Evolutionary conservation across 2,329 filamentous ascomycete genomes (phyloP), one percentile per base, ranked within the genome.

Genomic region (Emergomyces africanus): DNA sequence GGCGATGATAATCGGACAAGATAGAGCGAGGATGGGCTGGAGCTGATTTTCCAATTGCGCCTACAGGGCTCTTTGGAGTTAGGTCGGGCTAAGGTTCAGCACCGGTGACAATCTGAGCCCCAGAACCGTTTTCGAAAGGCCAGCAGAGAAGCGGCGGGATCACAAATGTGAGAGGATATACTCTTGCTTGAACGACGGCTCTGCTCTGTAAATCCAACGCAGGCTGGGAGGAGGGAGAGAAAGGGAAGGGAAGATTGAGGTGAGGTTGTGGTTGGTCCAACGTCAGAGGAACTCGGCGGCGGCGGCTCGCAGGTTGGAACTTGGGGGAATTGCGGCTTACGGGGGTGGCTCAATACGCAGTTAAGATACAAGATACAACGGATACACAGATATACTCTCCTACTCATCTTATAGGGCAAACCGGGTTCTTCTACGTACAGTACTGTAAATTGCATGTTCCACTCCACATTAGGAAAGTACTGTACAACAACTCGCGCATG

Each of bases 221-320:
- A 42, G 46, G 46, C 14, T 50, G 39, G 46, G n/a, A n/a, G 10
- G 25, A 44, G 23, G 18, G 35, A 28, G 39, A 49, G 23, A 12
- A 14, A 30, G 39, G 10, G 23, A 28, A 5, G 25, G 20, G 14
- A 37, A 41, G n/a, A n/a, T n/a, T 44, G 53, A 44, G 51, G 37
- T 23, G 51, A 39, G 53, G 53, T 55, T 41, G 55, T 57, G 54
- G 54, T 39, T 50, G 46, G 55, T 57, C 46, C 55, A 57, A 57
- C 55, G 42, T 57, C 55, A 57, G 55, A 49, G 42, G 44, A 25
- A 48, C 20, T 51, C 49, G 50, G n/a, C 50, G 33, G 46, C 46
- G 46, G 50, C 50, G 33, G 33, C 50, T 53, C 50, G 3, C 50
- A 53, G 50, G 33, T 39, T 39, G 50, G 50, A 33, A 33, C 14